Evolutionary conservation across 495 filamentous ascomycete species (phyloP).

Genomic region (Talaromyces stipitatus): DNA sequence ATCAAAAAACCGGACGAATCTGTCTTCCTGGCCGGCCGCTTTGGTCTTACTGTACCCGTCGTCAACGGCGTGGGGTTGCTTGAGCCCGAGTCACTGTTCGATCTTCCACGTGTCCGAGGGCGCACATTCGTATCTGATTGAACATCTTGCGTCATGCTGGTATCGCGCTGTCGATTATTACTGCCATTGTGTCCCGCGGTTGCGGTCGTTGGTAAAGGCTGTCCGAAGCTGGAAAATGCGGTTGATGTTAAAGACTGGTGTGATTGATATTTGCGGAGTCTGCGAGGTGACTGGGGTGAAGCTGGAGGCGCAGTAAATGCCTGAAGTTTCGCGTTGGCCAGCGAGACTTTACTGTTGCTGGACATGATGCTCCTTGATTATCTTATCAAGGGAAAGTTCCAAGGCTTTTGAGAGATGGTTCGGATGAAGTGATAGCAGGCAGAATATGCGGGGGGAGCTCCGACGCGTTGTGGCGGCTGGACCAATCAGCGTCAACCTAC

Average conservation of each 20-base stretch:
- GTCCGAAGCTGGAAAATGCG: constrained; percentile 40
- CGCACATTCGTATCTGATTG: constrained; percentile 25
- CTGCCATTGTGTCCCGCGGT: constrained; percentile 18
- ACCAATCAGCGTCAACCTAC: constrained; percentile 3
- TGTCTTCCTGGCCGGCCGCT: constrained; percentile 46
- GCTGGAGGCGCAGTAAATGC: constrained; percentile 25
- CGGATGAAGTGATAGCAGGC: not conserved
- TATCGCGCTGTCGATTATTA: constrained; percentile 17
- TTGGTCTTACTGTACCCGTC: constrained; percentile 19
- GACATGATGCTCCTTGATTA: constrained; percentile 1
- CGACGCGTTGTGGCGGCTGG: not conserved
- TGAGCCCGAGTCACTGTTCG: constrained; percentile 64
- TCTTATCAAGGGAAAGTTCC: not conserved
- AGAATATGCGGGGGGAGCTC: not conserved
- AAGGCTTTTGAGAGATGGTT: not conserved
- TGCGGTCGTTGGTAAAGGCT: constrained; percentile 27
- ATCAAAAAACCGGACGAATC: constrained; percentile 48
- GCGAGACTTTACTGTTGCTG: not conserved
- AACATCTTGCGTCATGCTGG: constrained; percentile 15
- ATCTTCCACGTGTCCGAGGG: constrained; percentile 53
- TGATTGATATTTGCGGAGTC: constrained; percentile 46
- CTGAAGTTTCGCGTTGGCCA: constrained; percentile 13
- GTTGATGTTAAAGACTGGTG: constrained; percentile 41
- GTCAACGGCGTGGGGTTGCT: constrained; percentile 21
- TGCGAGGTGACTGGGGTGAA: constrained; percentile 41